Percentiles rank a stretch among this genome's conserved stretches.
phyloP scores from a whole-genome alignment of 2,329 filamentous ascomycete genomes.

The Colletotrichum sublineola region DNA sequence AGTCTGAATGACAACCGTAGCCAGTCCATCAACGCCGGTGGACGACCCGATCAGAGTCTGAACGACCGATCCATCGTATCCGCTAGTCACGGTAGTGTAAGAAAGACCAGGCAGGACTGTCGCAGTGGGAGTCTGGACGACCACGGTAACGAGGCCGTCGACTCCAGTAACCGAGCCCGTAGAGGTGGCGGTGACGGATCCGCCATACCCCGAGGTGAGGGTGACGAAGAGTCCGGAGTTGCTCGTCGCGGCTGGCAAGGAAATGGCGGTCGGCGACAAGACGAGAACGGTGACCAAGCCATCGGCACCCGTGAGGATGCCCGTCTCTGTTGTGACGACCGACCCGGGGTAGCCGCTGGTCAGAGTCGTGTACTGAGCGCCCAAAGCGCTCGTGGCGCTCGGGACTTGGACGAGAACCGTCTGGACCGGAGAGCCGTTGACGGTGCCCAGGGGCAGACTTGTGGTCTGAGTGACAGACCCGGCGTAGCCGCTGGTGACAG shows the following conservation, averaged over 20 bases:
- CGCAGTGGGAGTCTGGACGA: slow-evolving; percentile 15
- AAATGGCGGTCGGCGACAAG: slow-evolving; percentile 15
- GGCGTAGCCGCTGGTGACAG: slow-evolving; percentile 6
- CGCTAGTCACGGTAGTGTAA: background rate
- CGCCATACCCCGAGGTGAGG: slow-evolving; percentile 7
- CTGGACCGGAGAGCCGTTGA: background rate
- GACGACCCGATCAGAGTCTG: background rate
- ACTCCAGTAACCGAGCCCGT: slow-evolving; percentile 3
- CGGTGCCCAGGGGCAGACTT: background rate
- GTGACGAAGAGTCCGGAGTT: background rate
- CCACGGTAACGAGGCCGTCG: slow-evolving; percentile 19
- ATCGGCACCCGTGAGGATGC: background rate
- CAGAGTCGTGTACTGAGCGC: background rate
- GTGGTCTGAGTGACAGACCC: slow-evolving; percentile 10
- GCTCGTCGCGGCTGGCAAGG: slow-evolving; percentile 7
- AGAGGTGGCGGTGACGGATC: slow-evolving; percentile 14
- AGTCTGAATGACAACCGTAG: slow-evolving; percentile 18
- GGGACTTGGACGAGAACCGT: slow-evolving; percentile 1
- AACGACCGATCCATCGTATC: slow-evolving; percentile 14
- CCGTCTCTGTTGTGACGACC: slow-evolving; percentile 1
- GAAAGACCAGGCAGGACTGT: background rate
- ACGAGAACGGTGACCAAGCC: slow-evolving; percentile 20
- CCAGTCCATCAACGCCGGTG: slow-evolving; percentile 14
- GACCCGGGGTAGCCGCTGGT: slow-evolving; percentile 23
- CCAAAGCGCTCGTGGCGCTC: background rate